Evolutionary conservation across 1,284 basidiomycete species (phyloP), one percentile per base, ranked within the genome.

Genomic region (Heterobasidion annosum): DNA sequence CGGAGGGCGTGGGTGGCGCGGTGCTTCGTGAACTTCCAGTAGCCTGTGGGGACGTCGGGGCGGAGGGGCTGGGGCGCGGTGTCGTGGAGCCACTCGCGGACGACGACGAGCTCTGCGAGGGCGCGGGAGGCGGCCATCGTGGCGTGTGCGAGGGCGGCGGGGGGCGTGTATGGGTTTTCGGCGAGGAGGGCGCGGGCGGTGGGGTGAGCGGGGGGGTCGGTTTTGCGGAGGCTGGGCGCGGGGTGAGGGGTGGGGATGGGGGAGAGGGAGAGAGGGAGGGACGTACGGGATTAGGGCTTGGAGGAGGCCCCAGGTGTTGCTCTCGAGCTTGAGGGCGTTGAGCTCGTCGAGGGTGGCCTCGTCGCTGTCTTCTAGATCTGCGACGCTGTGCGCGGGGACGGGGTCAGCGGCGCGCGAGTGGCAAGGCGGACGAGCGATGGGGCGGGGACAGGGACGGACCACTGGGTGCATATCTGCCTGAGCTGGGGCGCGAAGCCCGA

Each of bases 1-100:
- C 88, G 73, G 34, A 80, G 64, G 0, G 74, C 70, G 63, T 90
- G 87, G 73, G 85, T 78, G 8, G 89, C 71, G 34, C 75, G 79
- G 60, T 86, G 76, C 61, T 88, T 87, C n/a, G 91, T 93, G 63
- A 90, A 88, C 54, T 81, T 61, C 80, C 85, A 87, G 67, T 93
- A 93, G 1, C 88, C 88, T 0, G 81, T 84, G 6, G 81, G 82
- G 9, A 83, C 79, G 60, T 89, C 88, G 0, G 85, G 83, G 25
- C 77, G 75, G 49, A 72, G 70, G 0, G 82, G 76, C 1, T 71
- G 54, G 0, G 83, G 77, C 0, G 85, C 83, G 0, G 76, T 84
- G 43, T 86, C 83, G 57, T 90, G 85, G 5, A 90, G 72, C 88
- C 88, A 91, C 0, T 92, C 88, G 15, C 87, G 79, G 3, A 92